Evolutionary conservation across 2,329 filamentous ascomycete genomes (phyloP).

Genomic region (Ophiocordyceps camponoti-rufipedis): DNA sequence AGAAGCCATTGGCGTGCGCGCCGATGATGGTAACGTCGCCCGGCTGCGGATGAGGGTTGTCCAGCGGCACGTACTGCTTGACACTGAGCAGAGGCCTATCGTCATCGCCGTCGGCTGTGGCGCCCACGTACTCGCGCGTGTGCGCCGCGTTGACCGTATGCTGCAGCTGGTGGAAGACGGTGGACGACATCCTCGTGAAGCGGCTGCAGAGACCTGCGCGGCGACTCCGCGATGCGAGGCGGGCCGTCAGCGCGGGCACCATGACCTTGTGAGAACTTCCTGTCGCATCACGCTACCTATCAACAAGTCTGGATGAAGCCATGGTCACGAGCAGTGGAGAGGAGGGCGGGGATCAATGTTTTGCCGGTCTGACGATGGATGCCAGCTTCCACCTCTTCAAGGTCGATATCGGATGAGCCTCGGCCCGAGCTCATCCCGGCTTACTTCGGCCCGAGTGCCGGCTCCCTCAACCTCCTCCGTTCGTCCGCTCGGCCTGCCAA

Average conservation of each 20-base stretch:
- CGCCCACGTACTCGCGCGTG: conserved; percentile 64
- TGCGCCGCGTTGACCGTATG: conserved; percentile 28
- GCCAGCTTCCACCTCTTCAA: too few species aligned
- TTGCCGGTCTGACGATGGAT: background rate
- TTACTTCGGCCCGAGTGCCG: background rate
- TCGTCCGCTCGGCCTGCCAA: background rate
- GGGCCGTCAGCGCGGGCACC: background rate
- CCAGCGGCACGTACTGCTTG: conserved; percentile 72
- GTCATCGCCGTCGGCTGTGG: conserved; percentile 54
- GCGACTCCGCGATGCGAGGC: background rate
- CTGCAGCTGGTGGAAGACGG: background rate
- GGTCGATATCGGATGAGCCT: background rate
- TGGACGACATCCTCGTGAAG: background rate
- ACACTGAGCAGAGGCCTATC: conserved; percentile 56
- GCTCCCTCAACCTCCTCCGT: background rate
- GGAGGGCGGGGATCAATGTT: background rate
- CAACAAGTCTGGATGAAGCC: too few species aligned
- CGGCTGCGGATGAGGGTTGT: conserved; percentile 46
- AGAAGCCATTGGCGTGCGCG: conserved; percentile 81
- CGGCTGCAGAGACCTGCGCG: background rate
- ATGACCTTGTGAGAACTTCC: background rate
- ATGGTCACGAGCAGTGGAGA: background rate
- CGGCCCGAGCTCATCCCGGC: background rate
- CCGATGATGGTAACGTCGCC: conserved; percentile 75
- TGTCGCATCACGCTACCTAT: background rate